Conservation (phyloP, 192 early-diverging fungal species). For the Coemansia sp. region DNA sequence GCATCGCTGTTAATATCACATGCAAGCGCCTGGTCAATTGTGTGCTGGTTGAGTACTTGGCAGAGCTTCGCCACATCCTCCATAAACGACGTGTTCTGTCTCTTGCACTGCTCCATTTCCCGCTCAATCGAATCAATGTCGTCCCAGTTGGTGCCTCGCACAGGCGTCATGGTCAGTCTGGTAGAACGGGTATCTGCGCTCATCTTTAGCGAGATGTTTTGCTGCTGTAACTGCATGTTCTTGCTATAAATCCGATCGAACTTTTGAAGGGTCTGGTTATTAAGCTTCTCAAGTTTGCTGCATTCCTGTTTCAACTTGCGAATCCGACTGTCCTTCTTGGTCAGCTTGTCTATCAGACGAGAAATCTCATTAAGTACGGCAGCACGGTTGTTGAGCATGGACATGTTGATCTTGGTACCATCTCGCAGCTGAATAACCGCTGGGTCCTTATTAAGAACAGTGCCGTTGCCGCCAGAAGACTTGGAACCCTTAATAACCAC, state of each 20-base stretch:
- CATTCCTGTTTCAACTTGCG: conserved; percentile 14
- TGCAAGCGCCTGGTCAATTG: conserved; percentile 28
- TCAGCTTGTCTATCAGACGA: conserved; percentile 20
- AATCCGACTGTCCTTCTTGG: conserved; percentile 15
- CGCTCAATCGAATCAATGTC: conserved; percentile 37
- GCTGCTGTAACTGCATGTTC: conserved; percentile 24
- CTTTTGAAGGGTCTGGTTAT: conserved; percentile 30
- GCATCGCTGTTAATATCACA: neutral
- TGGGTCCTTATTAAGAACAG: neutral
- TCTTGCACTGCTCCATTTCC: conserved; percentile 33
- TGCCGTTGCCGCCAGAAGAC: neutral
- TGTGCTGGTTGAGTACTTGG: conserved; percentile 34
- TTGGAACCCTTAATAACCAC: neutral
- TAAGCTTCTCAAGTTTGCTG: conserved; percentile 26
- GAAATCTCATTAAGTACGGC: conserved; percentile 19
- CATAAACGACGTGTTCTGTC: conserved; percentile 34
- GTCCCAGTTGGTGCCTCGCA: conserved; percentile 45
- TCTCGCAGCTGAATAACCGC: neutral
- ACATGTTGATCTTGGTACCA: neutral
- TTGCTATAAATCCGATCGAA: conserved; percentile 34
- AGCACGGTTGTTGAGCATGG: conserved; percentile 18
- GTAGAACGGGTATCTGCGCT: conserved; percentile 23
- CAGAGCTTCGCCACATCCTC: conserved; percentile 32
- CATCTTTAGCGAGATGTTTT: conserved; percentile 19
- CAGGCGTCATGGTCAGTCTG: conserved; percentile 25